Evolutionary conservation across 208 protist genomes (phyloP).

Genomic region (Trypanosoma melophagium): DNA sequence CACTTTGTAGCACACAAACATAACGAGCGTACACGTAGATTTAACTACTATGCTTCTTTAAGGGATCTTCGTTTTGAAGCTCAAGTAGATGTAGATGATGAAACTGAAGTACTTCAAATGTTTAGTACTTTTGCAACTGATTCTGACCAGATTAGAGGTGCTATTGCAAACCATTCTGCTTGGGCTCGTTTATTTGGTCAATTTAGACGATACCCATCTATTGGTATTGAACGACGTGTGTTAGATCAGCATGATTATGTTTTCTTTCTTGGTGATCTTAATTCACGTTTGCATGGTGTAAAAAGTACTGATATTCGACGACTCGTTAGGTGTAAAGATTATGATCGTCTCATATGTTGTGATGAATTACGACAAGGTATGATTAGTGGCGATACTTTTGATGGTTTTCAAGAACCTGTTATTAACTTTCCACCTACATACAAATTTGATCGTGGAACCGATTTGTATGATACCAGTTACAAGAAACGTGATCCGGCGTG

Average conservation of each 20-base stretch:
- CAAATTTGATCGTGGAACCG: constrained; percentile 80
- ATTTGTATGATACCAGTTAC: constrained; percentile 77
- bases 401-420: constrained; percentile 86
- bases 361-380: constrained; percentile 84
- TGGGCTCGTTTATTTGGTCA: constrained; percentile 48
- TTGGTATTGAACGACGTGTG: constrained; percentile 41
- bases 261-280: constrained; percentile 94
- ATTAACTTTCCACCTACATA: constrained; percentile 92
- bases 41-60: constrained; percentile 79
- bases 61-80: constrained; percentile 65
- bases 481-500: constrained; percentile 86
- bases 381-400: constrained; percentile 71
- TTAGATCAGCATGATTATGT: constrained; percentile 89
- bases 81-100: constrained; percentile 58
- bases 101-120: constrained; percentile 68
- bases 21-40: constrained; percentile 66
- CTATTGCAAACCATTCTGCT: constrained; percentile 30
- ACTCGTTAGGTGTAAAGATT: constrained; percentile 33
- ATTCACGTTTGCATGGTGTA: constrained; percentile 87
- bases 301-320: constrained; percentile 34
- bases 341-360: constrained; percentile 63
- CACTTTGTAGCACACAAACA: constrained; percentile 92
- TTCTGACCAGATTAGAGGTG: constrained; percentile 7
- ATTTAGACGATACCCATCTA: constrained; percentile 25
- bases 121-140: constrained; percentile 41